Base-by-base conservation (phyloP, 495 filamentous ascomycete species). In the Endocarpon pusillum region DNA sequence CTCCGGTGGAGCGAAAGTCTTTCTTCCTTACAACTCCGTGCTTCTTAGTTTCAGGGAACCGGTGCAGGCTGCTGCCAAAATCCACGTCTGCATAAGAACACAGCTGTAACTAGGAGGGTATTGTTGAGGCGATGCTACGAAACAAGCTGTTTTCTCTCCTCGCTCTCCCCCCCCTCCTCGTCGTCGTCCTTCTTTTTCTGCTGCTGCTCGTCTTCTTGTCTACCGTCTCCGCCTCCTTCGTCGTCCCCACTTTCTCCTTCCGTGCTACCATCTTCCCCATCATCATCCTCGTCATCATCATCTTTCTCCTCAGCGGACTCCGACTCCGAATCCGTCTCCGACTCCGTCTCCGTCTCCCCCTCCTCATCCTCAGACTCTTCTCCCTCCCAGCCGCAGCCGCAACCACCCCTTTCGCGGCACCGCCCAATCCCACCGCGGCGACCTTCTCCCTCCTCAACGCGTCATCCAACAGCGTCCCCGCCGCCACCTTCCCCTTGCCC, bases 401-500 rank as follows among this genome's bases (percentile, higher is more conserved):
- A 19, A 74, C 46, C 2, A 46, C 43, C 12, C 42, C 43, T 17
- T 37, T 44, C 23, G 29, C 33, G 14, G 31, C 28, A 16, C 45
- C 46, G 6, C 41, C 43, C 19, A 44, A 35, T 2, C 52, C 48
- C 1, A 40, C 33, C 35, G 51, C 61, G n/a, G 45, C 42, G 8
- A 45, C 49, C 20, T 19, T 39, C 22, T 57, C 49, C 23, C 74
- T 71, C 35, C 87, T 62, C n/a, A 92, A 57, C 30, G 58, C 65
- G 3, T 75, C 58, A 49, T 85, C 75, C 7, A 89, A 89, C 51
- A 93, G 83, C 39, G 71, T 58, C 6, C 85, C 85, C 6, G 64
- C 61, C 43, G 75, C 60, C 1, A 96, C 82, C 89, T 87, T 94
- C 19, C 76, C 72, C 0, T 86, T 84, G 4, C 94, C 48, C 10